Evolutionary conservation across 495 filamentous ascomycete genomes (phyloP).

Genomic region (Ramalina intermedia): DNA sequence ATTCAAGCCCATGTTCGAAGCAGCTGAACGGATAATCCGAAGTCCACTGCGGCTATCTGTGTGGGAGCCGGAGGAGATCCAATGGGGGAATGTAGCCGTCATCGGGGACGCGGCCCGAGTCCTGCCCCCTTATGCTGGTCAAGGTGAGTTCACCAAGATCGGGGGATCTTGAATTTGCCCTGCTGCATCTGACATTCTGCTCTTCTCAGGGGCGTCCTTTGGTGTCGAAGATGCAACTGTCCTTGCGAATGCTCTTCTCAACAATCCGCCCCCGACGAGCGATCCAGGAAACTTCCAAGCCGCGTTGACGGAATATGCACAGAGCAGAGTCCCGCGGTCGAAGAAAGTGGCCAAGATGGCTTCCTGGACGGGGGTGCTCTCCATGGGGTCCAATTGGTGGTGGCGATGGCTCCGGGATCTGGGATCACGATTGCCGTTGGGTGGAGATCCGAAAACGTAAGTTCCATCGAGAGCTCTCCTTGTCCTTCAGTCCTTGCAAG

Average conservation of each 20-base stretch:
- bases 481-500: background rate
- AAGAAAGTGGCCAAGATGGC: background rate
- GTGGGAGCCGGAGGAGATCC: background rate
- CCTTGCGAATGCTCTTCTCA: background rate
- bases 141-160: background rate
- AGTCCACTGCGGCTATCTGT: background rate
- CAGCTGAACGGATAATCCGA: background rate
- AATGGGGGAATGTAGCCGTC: background rate
- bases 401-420: background rate
- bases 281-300: background rate
- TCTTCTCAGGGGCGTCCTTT: background rate
- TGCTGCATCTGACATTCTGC: background rate
- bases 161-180: background rate
- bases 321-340: background rate
- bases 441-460: background rate
- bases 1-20: background rate
- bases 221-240: background rate
- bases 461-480: background rate
- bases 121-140: background rate
- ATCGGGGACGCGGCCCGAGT: background rate
- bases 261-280: background rate
- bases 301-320: background rate
- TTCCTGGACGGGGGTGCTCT: background rate
- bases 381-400: background rate
- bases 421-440: background rate